Evolutionary conservation across 192 early-diverging fungal genomes (phyloP).

Genomic region (Rhizophagus prolifer): DNA sequence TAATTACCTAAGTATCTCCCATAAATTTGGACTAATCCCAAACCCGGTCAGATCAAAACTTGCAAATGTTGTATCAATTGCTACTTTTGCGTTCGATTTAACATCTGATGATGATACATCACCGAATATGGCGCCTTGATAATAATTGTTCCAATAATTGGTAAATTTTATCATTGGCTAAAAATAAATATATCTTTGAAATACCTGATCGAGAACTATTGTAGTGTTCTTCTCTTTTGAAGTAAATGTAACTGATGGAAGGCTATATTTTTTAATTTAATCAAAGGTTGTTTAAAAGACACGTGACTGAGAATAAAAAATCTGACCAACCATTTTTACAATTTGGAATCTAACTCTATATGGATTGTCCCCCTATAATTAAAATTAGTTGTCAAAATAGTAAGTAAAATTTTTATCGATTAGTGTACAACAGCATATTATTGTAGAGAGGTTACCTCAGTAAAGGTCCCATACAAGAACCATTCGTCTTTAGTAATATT

Average conservation of each 20-base stretch:
- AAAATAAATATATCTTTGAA: too few relatives aligned
- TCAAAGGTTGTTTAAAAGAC: background rate
- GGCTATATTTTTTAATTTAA: slow-evolving; percentile 19
- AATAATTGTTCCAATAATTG: background rate
- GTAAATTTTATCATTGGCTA: background rate
- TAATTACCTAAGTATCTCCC: slow-evolving; percentile 8
- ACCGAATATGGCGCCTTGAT: slow-evolving; percentile 11
- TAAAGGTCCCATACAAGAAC: slow-evolving; percentile 17
- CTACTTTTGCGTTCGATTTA: background rate
- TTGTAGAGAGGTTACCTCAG: background rate
- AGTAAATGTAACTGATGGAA: slow-evolving; percentile 17
- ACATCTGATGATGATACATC: background rate
- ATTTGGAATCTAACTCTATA: slow-evolving; percentile 21
- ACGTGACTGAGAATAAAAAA: background rate
- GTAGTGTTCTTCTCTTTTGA: slow-evolving; percentile 12
- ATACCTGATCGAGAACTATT: background rate
- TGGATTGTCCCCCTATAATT: slow-evolving; percentile 9
- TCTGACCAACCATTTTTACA: slow-evolving; percentile 24
- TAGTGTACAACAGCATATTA: background rate
- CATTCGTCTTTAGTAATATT: slow-evolving; percentile 21
- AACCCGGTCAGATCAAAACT: slow-evolving; percentile 17
- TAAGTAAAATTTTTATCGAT: background rate
- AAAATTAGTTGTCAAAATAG: background rate
- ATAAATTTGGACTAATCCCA: slow-evolving; percentile 11
- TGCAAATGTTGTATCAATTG: slow-evolving; percentile 4